Percentiles rank a stretch among this genome's conserved stretches.
phyloP scores from a whole-genome alignment of 2,329 filamentous ascomycete genomes.

The Boeremia exigua region DNA sequence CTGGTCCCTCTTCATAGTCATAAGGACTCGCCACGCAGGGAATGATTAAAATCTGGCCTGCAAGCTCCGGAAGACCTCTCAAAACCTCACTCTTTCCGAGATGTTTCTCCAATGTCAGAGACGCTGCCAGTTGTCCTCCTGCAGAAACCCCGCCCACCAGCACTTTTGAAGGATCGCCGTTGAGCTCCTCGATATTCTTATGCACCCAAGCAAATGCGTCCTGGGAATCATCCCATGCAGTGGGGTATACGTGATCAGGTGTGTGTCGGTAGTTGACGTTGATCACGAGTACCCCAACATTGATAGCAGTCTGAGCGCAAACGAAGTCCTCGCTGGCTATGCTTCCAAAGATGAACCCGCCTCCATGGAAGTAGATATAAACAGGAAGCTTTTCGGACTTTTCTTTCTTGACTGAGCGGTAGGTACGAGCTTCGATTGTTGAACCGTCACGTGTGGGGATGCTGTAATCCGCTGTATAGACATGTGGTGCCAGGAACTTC shows the following conservation, averaged over 20 bases:
- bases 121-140: conserved; percentile 58
- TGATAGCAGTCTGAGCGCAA: conserved; percentile 57
- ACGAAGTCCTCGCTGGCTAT: conserved; percentile 60
- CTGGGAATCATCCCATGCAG: conserved; percentile 59
- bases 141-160: conserved; percentile 59
- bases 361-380: conserved; percentile 59
- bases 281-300: conserved; percentile 54
- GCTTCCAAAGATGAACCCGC: conserved; percentile 64
- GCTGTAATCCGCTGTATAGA: conserved; percentile 27
- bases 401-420: conserved; percentile 49
- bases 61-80: conserved; percentile 43
- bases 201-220: conserved; percentile 64
- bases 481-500: conserved; percentile 28
- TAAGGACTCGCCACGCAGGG: conserved; percentile 47
- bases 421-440: conserved; percentile 55
- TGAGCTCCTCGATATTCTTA: conserved; percentile 48
- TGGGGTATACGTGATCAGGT: conserved; percentile 60
- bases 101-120: conserved; percentile 54
- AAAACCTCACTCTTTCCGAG: conserved; percentile 45
- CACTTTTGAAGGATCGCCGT: conserved; percentile 52
- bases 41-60: conserved; percentile 55
- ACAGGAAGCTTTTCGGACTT: conserved; percentile 53
- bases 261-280: conserved; percentile 67
- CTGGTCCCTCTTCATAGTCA: conserved; percentile 48
- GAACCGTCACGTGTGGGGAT: conserved; percentile 56